phyloP scores from a whole-genome alignment of 257 asterid species.

The Scutellaria minor region DNA sequence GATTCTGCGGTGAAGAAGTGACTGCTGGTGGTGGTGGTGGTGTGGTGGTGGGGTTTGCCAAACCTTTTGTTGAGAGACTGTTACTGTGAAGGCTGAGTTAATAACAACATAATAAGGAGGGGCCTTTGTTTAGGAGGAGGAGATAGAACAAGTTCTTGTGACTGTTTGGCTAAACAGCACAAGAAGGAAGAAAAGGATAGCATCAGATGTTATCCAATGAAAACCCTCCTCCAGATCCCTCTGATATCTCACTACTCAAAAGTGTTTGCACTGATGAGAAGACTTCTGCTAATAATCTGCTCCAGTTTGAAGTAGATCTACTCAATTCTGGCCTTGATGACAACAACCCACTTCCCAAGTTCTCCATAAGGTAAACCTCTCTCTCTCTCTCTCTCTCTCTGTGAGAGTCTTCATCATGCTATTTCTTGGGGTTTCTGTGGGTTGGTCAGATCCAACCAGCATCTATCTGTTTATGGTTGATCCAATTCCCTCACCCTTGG shows the following conservation, averaged over 20 bases:
- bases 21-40: conserved; percentile 53
- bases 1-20: conserved; percentile 43
- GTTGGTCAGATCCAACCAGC: conserved; percentile 46
- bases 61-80: conserved; percentile 60
- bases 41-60: conserved; percentile 43
- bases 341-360: conserved; percentile 59
- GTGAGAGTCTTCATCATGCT: conserved; percentile 26
- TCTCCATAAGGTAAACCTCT: conserved; percentile 81
- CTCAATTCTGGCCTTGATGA: conserved; percentile 60
- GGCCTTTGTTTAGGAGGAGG: conserved; percentile 32
- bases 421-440: conserved; percentile 35
- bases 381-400: conserved; percentile 7
- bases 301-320: conserved; percentile 68
- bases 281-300: conserved; percentile 49
- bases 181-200: conserved; percentile 60
- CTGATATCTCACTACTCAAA: conserved; percentile 60
- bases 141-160: conserved; percentile 64
- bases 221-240: conserved; percentile 86
- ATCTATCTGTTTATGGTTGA: conserved; percentile 33
- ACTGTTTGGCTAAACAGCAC: conserved; percentile 83
- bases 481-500: conserved; percentile 17
- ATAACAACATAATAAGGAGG: conserved; percentile 40
- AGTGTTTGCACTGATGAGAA: conserved; percentile 52
- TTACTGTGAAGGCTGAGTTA: conserved; percentile 63
- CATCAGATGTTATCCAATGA: conserved; percentile 98